Conservation (phyloP, 371 early-diverging fungal species). For the Blyttiomyces sp. region DNA sequence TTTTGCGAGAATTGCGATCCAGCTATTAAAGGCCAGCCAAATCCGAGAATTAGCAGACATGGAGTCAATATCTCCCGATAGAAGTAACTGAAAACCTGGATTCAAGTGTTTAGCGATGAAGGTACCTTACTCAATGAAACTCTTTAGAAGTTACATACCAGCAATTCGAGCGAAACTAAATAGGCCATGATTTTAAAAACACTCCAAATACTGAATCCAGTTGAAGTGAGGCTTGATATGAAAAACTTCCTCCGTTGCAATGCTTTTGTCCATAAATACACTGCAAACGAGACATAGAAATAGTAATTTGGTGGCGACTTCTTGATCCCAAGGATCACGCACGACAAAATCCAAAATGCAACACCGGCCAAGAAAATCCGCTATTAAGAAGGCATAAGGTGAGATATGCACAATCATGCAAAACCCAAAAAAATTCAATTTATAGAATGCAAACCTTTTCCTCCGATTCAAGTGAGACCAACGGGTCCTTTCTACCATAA, state of each 20-base stretch:
- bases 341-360: constrained; percentile 41
- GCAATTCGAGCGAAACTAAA: constrained; percentile 58
- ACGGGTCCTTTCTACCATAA: constrained; percentile 31
- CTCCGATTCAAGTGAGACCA: no score
- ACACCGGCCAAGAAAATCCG: constrained; percentile 22
- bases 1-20: constrained; percentile 50
- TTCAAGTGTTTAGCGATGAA: no score
- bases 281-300: constrained; percentile 77
- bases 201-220: constrained; percentile 2
- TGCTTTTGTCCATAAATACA: constrained; percentile 79
- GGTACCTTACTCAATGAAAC: no score
- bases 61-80: constrained; percentile 57
- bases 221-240: constrained; percentile 16
- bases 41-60: constrained; percentile 24
- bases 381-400: no score
- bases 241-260: constrained; percentile 47
- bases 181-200: constrained; percentile 36
- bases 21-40: constrained; percentile 62
- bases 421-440: no score
- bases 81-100: constrained; percentile 75
- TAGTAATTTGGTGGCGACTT: constrained; percentile 81
- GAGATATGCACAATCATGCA: no score
- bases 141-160: constrained; percentile 62
- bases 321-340: constrained; percentile 60
- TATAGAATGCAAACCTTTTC: no score